Evolutionary conservation across 805 yeast genomes (phyloP), one percentile per base, ranked within the genome.

Genomic region (Cyberlindnera xylosilytica): DNA sequence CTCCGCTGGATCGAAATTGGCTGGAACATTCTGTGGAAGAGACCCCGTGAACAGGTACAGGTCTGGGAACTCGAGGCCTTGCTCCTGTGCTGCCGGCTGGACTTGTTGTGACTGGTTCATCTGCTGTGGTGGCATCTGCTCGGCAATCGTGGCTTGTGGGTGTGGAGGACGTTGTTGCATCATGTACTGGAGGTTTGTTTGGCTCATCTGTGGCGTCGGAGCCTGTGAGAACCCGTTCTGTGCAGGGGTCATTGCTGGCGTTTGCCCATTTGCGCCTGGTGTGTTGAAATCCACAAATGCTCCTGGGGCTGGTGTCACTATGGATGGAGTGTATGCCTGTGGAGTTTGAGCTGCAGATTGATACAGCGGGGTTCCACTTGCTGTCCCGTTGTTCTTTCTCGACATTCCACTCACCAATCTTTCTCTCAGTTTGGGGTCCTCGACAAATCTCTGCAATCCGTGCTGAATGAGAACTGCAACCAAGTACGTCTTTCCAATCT

Each of bases 401-500:
- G 29, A 30, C 28, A 57, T 42, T 13, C 50, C 36, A 4, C 36
- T 15, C 3, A 56, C 50, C 10, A 58, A 30, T 19, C 49, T 44
- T 30, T 45, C 57, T 34, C 61, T 48, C 15, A 59, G 60, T 18
- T 50, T 47, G 24, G 60, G 47, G 38, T 68, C 69, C 20, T 65
- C 65, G 20, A 57, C 61, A 19, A 73, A 52, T 33, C 69, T 67
- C 26, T 74, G 67, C 17, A 83, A 69, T 44, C 76, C 64, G 45
- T 67, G 72, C 43, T 72, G 72, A 8, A 83, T 75, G 39, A 79
- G 73, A 36, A 62, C 54, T 2, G 73, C 75, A 34, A 79, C 69
- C 15, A 80, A 68, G 62, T 81, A 79, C 28, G 72, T 76, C 23
- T 75, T 73, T 45, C 82, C 66, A 15, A 70, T 54, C 36, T 60